Conservation (phyloP, 352 stramenopile species). For the Pythium apleroticum region DNA sequence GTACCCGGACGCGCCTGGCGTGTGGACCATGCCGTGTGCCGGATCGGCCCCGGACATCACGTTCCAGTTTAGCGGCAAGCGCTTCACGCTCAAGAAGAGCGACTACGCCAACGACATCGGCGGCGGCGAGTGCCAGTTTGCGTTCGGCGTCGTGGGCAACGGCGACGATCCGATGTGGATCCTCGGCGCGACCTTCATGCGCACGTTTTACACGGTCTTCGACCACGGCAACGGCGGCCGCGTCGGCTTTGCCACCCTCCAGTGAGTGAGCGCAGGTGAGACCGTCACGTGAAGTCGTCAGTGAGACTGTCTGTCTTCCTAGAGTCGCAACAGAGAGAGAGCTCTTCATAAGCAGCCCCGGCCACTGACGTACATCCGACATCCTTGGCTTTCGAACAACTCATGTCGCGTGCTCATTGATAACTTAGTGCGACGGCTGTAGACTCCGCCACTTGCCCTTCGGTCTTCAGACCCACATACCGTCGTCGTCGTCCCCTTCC, state of each 20-base stretch:
- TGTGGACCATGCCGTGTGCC: constrained; percentile 49
- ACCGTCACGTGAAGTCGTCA: no score
- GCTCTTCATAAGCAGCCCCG: no score
- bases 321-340: no score
- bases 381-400: neutral
- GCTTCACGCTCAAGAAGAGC: constrained; percentile 90
- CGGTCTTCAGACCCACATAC: constrained; percentile 51
- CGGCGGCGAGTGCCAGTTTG: constrained; percentile 91
- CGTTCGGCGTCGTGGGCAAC: constrained; percentile 94
- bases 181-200: constrained; percentile 95
- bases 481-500: constrained; percentile 47
- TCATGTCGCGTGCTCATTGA: neutral
- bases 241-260: no score
- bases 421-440: neutral
- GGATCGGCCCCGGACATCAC: constrained; percentile 89
- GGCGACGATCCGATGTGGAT: constrained; percentile 88
- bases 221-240: constrained; percentile 63
- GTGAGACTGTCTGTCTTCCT: no score
- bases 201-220: constrained; percentile 94
- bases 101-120: constrained; percentile 92
- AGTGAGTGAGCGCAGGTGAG: no score
- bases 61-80: constrained; percentile 91
- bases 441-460: neutral
- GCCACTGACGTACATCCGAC: no score
- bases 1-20: constrained; percentile 60